Evolutionary conservation across 2,329 filamentous ascomycete genomes (phyloP).

Genomic region (Microdochium bolleyi): DNA sequence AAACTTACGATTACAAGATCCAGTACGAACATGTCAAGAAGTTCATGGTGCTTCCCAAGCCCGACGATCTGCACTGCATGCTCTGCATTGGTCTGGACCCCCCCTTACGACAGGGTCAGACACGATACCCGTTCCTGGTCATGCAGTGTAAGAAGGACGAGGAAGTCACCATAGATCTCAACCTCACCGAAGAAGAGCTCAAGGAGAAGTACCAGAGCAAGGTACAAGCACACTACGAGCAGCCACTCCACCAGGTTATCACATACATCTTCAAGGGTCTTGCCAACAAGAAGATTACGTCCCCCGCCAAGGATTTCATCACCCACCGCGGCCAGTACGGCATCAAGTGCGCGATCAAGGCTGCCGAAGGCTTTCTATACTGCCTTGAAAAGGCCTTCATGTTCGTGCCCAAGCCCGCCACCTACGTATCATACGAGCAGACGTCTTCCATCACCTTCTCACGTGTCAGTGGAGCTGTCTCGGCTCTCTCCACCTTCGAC

Average conservation of each 20-base stretch:
- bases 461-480: conserved; percentile 87
- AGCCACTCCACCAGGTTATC: conserved; percentile 86
- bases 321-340: conserved; percentile 90
- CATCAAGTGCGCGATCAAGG: conserved; percentile 99
- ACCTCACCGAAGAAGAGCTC: conserved; percentile 86
- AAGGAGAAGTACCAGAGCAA: conserved; percentile 83
- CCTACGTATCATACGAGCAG: conserved; percentile 93
- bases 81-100: conserved; percentile 92
- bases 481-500: conserved; percentile 91
- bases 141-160: conserved; percentile 99
- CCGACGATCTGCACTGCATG: conserved; percentile 94
- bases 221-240: conserved; percentile 82
- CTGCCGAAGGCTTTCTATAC: conserved; percentile 94
- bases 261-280: conserved; percentile 92
- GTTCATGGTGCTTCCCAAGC: conserved; percentile 96
- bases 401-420: conserved; percentile 97
- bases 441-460: conserved; percentile 90
- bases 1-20: conserved; percentile 99
- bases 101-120: conserved; percentile 92
- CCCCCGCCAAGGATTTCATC: conserved; percentile 88
- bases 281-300: conserved; percentile 89
- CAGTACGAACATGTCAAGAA: conserved; percentile 98
- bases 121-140: conserved; percentile 93
- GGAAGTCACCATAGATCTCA: conserved; percentile 91
- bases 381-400: conserved; percentile 97